phyloP scores from a whole-genome alignment of 352 stramenopile species.

The Phytophthora hibernalis region DNA sequence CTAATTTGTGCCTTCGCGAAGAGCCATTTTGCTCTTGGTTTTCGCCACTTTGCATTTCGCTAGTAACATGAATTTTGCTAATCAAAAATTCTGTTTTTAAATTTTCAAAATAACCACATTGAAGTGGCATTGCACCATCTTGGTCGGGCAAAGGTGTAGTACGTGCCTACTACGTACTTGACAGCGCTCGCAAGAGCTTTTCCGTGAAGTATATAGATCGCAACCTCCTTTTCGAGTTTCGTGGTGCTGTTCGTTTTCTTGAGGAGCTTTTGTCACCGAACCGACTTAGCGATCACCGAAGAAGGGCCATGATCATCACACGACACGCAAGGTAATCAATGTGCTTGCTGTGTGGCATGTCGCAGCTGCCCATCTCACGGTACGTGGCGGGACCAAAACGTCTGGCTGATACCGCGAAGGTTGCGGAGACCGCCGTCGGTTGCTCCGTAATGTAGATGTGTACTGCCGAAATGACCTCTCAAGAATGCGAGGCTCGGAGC shows the following conservation, averaged over 20 bases:
- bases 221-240: neutral
- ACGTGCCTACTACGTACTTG: too few species aligned
- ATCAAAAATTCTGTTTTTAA: too few species aligned
- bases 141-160: too few species aligned
- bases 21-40: too few species aligned
- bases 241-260: too few species aligned
- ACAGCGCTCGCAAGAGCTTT: neutral
- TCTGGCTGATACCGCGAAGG: too few species aligned
- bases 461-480: neutral
- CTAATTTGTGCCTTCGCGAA: too few species aligned
- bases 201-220: neutral
- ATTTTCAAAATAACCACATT: too few species aligned
- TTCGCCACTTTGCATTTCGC: too few species aligned
- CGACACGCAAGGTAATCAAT: constrained; percentile 21
- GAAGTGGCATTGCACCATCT: too few species aligned
- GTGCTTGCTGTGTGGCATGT: constrained; percentile 4
- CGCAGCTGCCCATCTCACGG: constrained; percentile 3
- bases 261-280: too few species aligned
- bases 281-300: constrained; percentile 6
- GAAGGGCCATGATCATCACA: constrained; percentile 1
- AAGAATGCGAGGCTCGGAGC: neutral
- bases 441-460: neutral
- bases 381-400: neutral
- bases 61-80: too few species aligned
- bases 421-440: neutral